Base-by-base conservation (phyloP, 441 rosid genomes). In the Codiaeum variegatum region DNA sequence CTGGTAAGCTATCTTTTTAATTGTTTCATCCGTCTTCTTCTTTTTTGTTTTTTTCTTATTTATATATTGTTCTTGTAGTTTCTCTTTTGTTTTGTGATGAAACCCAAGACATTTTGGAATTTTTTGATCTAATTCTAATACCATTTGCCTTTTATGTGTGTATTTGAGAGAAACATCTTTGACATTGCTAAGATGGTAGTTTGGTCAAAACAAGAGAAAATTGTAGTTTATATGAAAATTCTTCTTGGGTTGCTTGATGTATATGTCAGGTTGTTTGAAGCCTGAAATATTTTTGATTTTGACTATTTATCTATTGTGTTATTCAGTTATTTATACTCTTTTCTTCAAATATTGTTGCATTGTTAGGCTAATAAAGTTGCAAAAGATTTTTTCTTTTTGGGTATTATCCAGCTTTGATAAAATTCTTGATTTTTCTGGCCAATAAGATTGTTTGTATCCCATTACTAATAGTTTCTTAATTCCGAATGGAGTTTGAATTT, bases 1-100 rank as follows among this genome's bases (percentile, higher is more conserved):
- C 78, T 96, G 99, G 98, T 96, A 85, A 73, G 83, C n/a, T 28
- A 31, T 64, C 42, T 70, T 71, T 38, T 32, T 68, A 54, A 21
- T n/a, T n/a, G n/a, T 52, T 18, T 52, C n/a, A n/a, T n/a, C n/a
- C n/a, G n/a, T n/a, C n/a, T n/a, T n/a, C n/a, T 21, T 46, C 44
- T 28, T 62, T 56, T 56, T 64, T 46, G 46, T 65, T 49, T 69
- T 60, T 34, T 51, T 6, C 32, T n/a, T 16, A 66, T 67, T n/a
- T n/a, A n/a, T 60, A 26, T n/a, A n/a, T n/a, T 66, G 59, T 59
- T 24, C 58, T 36, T 70, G 42, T 51, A 69, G 7, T 55, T 9
- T 0, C 69, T 19, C 34, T 61, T 31, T 68, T 47, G 0, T 52
- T 71, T n/a, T n/a, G 44, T 40, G 15, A 18, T 44, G 7, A 55